These are phyloP conservation scores for Leccinum boreale DNA, from an alignment of 768 basidiomycete species.

Conservation along the genomic window DNA sequence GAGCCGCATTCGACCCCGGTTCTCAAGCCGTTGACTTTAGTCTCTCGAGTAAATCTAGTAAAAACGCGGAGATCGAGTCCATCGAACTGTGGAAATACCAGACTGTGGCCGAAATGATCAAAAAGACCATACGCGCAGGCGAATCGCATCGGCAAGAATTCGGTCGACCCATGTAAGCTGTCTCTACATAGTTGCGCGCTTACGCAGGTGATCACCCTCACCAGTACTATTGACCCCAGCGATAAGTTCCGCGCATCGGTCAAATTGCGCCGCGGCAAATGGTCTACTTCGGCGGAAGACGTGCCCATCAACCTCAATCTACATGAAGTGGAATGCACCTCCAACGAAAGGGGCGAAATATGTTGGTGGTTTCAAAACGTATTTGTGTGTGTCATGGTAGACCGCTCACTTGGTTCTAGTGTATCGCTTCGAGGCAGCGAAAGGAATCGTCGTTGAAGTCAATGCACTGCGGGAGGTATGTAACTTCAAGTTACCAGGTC, in stretches of 20 bases:
- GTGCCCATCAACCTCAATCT: neutral
- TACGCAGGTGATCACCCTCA: neutral
- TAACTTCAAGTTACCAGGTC: neutral
- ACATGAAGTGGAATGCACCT: neutral
- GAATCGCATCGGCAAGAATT: neutral
- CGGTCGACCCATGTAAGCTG: slow-evolving; percentile 5
- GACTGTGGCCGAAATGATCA: neutral
- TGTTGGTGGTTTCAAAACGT: slow-evolving; percentile 2
- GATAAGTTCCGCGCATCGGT: neutral
- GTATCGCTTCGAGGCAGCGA: slow-evolving; percentile 4
- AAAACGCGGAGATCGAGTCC: no score
- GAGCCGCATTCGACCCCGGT: neutral
- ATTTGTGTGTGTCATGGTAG: neutral
- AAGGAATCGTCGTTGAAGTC: slow-evolving; percentile 2
- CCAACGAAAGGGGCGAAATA: neutral
- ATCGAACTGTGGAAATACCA: no score
- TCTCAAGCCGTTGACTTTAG: neutral
- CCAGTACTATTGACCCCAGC: slow-evolving; percentile 2
- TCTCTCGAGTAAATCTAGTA: no score
- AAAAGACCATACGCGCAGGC: neutral
- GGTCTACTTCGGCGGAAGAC: neutral
- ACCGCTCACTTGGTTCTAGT: slow-evolving; percentile 1
- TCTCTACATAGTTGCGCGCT: neutral
- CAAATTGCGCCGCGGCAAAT: neutral
- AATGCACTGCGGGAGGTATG: slow-evolving; percentile 1